Evolutionary conservation across 805 yeast genomes (phyloP).

Genomic region (Isabelozyma gotoi): DNA sequence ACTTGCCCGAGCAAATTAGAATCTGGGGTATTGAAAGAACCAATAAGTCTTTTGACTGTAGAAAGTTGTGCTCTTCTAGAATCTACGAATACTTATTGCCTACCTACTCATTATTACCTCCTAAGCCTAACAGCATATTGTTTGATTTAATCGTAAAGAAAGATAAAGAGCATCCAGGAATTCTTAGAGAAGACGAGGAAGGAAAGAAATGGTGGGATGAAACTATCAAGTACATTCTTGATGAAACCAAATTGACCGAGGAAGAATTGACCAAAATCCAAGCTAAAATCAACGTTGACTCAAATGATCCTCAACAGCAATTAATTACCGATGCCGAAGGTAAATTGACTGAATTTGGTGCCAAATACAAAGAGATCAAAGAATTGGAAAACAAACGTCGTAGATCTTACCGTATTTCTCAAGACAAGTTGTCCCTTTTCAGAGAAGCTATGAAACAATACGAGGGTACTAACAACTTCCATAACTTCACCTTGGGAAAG

Average conservation of each 20-base stretch:
- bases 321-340: constrained; percentile 31
- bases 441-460: constrained; percentile 70
- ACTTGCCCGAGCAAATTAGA: constrained; percentile 82
- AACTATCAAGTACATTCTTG: constrained; percentile 26
- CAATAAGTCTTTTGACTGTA: constrained; percentile 88
- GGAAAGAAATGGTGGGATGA: constrained; percentile 76
- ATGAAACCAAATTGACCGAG: constrained; percentile 8
- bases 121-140: constrained; percentile 74
- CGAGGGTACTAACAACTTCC: constrained; percentile 90
- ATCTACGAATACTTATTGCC: constrained; percentile 93
- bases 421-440: constrained; percentile 60
- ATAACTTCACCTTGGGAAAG: constrained; percentile 84
- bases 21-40: constrained; percentile 92
- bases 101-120: constrained; percentile 85
- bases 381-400: constrained; percentile 65
- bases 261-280: constrained; percentile 22
- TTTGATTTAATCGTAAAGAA: constrained; percentile 58
- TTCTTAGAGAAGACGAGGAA: constrained; percentile 62
- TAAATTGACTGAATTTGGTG: constrained; percentile 31
- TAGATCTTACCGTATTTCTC: constrained; percentile 64
- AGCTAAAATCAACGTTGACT: constrained; percentile 1
- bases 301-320: neutral
- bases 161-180: constrained; percentile 54
- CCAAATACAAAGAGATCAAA: constrained; percentile 52
- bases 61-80: constrained; percentile 94